These are phyloP conservation scores for Beauveria pseudobassiana DNA, from an alignment of 2,329 filamentous ascomycete genomes.

Conservation along the genomic window DNA sequence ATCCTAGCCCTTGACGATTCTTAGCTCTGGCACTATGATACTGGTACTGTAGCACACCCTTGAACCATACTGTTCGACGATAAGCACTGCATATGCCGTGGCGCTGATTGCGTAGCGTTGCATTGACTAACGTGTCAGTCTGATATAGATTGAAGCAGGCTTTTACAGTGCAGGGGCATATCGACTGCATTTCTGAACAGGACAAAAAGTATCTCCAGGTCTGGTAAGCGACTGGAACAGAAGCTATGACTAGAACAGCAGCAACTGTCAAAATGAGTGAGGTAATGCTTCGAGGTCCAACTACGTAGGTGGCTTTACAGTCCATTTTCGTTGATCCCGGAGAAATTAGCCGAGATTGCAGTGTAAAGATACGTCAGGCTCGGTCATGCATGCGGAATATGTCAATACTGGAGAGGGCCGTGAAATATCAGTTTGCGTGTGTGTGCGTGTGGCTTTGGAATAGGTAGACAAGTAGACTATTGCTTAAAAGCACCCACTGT, in stretches of 20 bases:
- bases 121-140: not conserved
- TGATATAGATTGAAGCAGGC: not conserved
- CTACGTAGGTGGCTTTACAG: no score
- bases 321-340: no score
- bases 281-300: no score
- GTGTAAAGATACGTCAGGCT: not conserved
- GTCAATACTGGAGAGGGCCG: not conserved
- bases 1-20: not conserved
- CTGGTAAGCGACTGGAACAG: no score
- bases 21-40: not conserved
- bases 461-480: slow-evolving; percentile 2
- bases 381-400: not conserved
- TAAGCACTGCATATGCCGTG: not conserved
- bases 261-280: no score
- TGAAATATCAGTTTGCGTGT: not conserved
- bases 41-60: not conserved
- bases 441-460: not conserved
- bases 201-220: not conserved
- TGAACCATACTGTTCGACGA: not conserved
- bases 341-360: not conserved
- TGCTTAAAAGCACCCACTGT: not conserved
- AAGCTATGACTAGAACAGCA: no score
- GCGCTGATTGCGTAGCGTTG: slow-evolving; percentile 4
- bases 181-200: not conserved
- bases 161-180: not conserved